These are phyloP conservation scores for Centaurea solstitialis DNA, from an alignment of 129 eudicot species.

Conservation along the genomic window DNA sequence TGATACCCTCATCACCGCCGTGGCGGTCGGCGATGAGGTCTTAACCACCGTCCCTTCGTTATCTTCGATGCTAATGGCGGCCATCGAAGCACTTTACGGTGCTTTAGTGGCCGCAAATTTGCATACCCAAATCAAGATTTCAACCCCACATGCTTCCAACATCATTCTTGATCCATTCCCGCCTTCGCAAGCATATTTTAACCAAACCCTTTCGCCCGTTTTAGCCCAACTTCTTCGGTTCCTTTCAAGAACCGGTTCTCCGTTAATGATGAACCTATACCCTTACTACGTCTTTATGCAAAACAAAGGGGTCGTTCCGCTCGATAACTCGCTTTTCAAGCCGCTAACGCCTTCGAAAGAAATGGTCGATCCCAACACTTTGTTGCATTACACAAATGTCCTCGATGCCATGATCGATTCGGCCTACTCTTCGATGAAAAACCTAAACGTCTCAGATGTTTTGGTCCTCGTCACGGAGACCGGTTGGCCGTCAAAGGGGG, in stretches of 20 bases:
- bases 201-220: constrained; percentile 64
- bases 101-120: constrained; percentile 87
- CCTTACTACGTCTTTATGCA: constrained; percentile 97
- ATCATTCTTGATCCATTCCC: constrained; percentile 91
- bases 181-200: constrained; percentile 96
- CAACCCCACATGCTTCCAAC: constrained; percentile 82
- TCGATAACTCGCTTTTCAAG: constrained; percentile 85
- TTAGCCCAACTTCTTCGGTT: constrained; percentile 58
- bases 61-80: constrained; percentile 72
- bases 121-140: constrained; percentile 75
- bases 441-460: constrained; percentile 79
- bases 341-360: constrained; percentile 91
- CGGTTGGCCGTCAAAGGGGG: constrained; percentile 99
- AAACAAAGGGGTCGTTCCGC: constrained; percentile 93
- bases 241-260: constrained; percentile 72
- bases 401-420: constrained; percentile 95
- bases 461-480: constrained; percentile 79
- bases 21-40: constrained; percentile 88
- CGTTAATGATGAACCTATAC: constrained; percentile 93
- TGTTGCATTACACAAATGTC: constrained; percentile 87
- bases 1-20: constrained; percentile 63
- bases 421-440: constrained; percentile 81
- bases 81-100: constrained; percentile 82
- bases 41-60: constrained; percentile 70
- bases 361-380: constrained; percentile 94